Base-by-base conservation (phyloP, 2,329 filamentous ascomycete species). In the Verticillium nubilum region DNA sequence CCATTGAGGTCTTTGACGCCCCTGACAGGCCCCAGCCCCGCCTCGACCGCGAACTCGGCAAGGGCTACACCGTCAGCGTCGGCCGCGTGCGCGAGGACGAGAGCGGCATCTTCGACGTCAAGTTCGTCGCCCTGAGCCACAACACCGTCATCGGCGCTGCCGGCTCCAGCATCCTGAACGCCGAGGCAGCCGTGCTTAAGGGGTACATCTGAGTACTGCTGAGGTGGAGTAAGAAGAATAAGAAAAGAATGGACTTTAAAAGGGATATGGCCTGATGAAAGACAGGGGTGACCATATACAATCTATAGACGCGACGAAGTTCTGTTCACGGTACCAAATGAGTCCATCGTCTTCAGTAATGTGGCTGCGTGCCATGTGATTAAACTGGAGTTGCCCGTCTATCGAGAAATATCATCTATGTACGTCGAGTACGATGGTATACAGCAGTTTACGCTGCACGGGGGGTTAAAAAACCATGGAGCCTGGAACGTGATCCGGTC, bases 161-260 rank as follows among this genome's bases (percentile, higher is more conserved):
- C n/a, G 95, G 95, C 12, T 96, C 92, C 2, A 96, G 91, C 31
- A 97, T 98, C 75, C 76, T 98, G 67, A 98, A 98, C 69, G 92
- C 93, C 28, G 94, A 97, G 74, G 92, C 92, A 28, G 92, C 92
- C 26, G 87, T 97, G 12, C 84, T 97, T 65, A 96, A 96, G 80
- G 94, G 93, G 5, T 91, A 88, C 69, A 81, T 93, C 64, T 92
- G 80, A 73, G 57, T 6, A 15, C 37, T 9, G 10, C 23, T 12
- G 47, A 54, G 37, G 52, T 37, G 25, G 19, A 19, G 33, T 27
- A 28, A 28, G 56, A 52, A 19, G 25, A 54, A 29, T 56, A 60
- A 53, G 54, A 29, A 56, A 59, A 60, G 58, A n/a, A n/a, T 52
- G 33, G 13, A 54, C 52, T 25, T 26, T 37, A 52, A 31, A 29